These are phyloP conservation scores for Pyrenophora teres DNA, from an alignment of 2,329 filamentous ascomycete species.

Conservation along the genomic window DNA sequence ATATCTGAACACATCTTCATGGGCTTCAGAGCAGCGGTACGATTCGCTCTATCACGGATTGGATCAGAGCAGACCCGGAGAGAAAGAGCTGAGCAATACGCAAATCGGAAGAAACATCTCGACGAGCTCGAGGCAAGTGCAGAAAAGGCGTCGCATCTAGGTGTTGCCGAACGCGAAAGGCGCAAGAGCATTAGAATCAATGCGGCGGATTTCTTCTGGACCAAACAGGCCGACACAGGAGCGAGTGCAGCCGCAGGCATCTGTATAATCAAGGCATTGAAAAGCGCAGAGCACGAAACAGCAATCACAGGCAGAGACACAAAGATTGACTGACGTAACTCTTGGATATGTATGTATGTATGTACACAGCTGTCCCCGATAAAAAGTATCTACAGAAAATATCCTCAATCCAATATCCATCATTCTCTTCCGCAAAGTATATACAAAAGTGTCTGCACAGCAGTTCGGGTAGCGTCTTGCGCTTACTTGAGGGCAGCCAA, in stretches of 20 bases:
- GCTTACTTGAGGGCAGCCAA: slow-evolving; percentile 30
- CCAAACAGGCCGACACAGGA: slow-evolving; percentile 34
- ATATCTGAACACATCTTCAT: slow-evolving; percentile 43
- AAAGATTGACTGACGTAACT: slow-evolving; percentile 1
- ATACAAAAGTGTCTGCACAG: too few species aligned
- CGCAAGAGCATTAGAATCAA: slow-evolving; percentile 41
- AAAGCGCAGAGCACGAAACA: slow-evolving; percentile 23
- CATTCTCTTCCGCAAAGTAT: too few species aligned
- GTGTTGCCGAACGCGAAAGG: slow-evolving; percentile 32
- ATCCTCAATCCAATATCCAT: too few species aligned
- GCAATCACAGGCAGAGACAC: slow-evolving; percentile 15
- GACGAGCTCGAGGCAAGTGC: slow-evolving; percentile 34
- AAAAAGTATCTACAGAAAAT: slow-evolving; percentile 8
- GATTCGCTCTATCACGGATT: slow-evolving; percentile 31
- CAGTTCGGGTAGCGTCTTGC: background rate
- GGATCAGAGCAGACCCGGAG: slow-evolving; percentile 38
- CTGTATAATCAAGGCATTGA: slow-evolving; percentile 34
- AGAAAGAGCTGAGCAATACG: slow-evolving; percentile 34
- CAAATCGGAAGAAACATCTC: slow-evolving; percentile 32
- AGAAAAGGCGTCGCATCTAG: slow-evolving; percentile 20
- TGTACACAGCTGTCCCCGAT: slow-evolving; percentile 8
- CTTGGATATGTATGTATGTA: background rate
- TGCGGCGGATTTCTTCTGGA: slow-evolving; percentile 39
- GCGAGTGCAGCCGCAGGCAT: slow-evolving; percentile 29
- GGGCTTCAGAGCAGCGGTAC: slow-evolving; percentile 33